Percentiles rank a stretch among this genome's conserved stretches.
Evolutionary conservation across 148 eudicot genomes (phyloP).

Genomic region (Rhododendron molle): DNA sequence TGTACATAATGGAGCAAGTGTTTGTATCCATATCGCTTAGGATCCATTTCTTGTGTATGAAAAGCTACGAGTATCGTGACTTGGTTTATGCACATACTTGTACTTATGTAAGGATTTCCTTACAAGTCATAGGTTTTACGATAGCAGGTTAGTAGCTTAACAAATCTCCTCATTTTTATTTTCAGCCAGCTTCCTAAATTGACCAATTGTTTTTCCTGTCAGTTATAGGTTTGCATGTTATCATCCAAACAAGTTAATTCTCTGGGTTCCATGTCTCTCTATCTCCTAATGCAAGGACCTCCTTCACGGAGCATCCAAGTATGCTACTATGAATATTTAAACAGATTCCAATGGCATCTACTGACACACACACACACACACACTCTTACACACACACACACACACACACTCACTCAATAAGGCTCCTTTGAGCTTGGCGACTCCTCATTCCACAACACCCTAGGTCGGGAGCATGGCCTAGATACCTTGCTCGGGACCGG

Average conservation of each 20-base stretch:
- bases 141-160: neutral
- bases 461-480: neutral
- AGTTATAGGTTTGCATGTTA: neutral
- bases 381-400: neutral
- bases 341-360: neutral
- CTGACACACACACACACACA: neutral
- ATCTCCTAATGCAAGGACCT: neutral
- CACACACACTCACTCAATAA: neutral
- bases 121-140: neutral
- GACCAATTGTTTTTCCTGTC: neutral
- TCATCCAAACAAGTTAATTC: neutral
- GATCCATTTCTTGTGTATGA: neutral
- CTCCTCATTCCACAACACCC: neutral
- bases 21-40: neutral
- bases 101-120: neutral
- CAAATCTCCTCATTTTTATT: neutral
- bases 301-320: neutral
- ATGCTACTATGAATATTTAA: neutral
- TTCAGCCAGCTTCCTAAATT: neutral
- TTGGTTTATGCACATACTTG: neutral
- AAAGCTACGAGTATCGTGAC: neutral
- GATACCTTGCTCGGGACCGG: neutral
- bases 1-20: neutral
- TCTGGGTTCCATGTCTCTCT: neutral
- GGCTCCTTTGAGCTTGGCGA: neutral